Percentiles rank a stretch among this genome's conserved stretches.
Evolutionary conservation across 805 yeast species (phyloP).

Genomic region (Ogataea paradorogensis): DNA sequence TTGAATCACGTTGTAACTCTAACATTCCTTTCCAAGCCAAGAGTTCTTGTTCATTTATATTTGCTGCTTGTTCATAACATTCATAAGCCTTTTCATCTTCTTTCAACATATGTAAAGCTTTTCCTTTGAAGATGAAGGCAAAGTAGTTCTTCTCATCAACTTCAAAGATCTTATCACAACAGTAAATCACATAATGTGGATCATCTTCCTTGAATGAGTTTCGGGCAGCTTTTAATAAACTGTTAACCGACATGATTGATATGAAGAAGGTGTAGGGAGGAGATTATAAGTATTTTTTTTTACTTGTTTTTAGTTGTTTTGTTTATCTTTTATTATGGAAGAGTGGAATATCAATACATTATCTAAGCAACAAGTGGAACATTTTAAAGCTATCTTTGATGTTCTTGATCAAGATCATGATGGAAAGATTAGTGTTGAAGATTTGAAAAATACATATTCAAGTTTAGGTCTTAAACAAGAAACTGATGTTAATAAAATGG

Average conservation of each 20-base stretch:
- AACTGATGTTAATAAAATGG: conserved; percentile 48
- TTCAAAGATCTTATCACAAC: conserved; percentile 53
- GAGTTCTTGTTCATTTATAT: conserved; percentile 47
- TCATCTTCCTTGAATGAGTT: conserved; percentile 53
- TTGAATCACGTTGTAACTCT: conserved; percentile 38
- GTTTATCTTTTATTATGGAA: background rate
- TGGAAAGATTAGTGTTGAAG: conserved; percentile 54
- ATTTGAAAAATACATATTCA: conserved; percentile 51
- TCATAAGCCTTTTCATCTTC: conserved; percentile 38
- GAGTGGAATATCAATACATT: conserved; percentile 34
- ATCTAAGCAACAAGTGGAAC: conserved; percentile 60
- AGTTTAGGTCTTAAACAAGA: conserved; percentile 46
- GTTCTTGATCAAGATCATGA: conserved; percentile 81
- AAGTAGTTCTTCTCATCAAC: conserved; percentile 56
- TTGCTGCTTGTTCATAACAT: conserved; percentile 49
- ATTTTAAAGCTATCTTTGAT: conserved; percentile 71
- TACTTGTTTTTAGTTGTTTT: background rate
- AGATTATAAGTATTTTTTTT: conserved; percentile 1
- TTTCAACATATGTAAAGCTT: conserved; percentile 51
- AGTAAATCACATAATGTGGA: conserved; percentile 58
- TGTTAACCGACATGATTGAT: conserved; percentile 20
- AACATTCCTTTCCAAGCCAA: conserved; percentile 83
- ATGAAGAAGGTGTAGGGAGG: conserved; percentile 1
- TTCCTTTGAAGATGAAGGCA: conserved; percentile 72
- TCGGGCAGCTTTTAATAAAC: conserved; percentile 46